Conservation (phyloP, 257 asterid genomes). For the Leonotis leonurus region DNA sequence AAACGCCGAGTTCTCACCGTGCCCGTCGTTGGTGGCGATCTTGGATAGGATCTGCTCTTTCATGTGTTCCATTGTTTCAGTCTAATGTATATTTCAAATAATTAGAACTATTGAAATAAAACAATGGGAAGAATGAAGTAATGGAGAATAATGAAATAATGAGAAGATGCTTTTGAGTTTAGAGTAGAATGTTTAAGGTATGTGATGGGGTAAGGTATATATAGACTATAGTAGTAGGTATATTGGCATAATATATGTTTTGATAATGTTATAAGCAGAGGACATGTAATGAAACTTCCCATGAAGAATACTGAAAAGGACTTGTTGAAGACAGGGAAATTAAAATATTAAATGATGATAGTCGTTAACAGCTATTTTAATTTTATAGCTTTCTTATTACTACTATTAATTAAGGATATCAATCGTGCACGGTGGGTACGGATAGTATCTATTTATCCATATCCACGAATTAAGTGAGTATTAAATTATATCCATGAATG, state of each 20-base stretch:
- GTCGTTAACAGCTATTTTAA: too few species aligned
- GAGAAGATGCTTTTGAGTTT: conserved; percentile 16
- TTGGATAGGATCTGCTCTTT: conserved; percentile 30
- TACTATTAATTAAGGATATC: too few species aligned
- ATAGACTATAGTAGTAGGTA: conserved; percentile 21
- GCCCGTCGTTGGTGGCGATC: conserved; percentile 57
- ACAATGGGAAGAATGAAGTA: background rate
- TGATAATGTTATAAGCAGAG: too few species aligned
- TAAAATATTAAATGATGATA: background rate
- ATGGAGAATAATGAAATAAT: conserved; percentile 8
- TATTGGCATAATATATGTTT: too few species aligned
- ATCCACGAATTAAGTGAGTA: too few species aligned
- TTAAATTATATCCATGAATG: too few species aligned
- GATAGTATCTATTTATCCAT: too few species aligned
- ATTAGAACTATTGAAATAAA: conserved; percentile 6
- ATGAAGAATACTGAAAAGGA: conserved; percentile 14
- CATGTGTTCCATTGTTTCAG: conserved; percentile 10
- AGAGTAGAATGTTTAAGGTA: background rate
- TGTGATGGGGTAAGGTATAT: conserved; percentile 17
- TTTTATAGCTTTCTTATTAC: too few species aligned
- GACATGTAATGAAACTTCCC: conserved; percentile 37
- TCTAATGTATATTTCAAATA: too few species aligned
- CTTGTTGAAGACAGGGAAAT: background rate
- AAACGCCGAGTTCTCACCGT: conserved; percentile 58
- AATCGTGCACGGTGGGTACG: too few species aligned